These are phyloP conservation scores for Anethum foeniculum DNA, from an alignment of 140 eudicot species.

Conservation along the genomic window DNA sequence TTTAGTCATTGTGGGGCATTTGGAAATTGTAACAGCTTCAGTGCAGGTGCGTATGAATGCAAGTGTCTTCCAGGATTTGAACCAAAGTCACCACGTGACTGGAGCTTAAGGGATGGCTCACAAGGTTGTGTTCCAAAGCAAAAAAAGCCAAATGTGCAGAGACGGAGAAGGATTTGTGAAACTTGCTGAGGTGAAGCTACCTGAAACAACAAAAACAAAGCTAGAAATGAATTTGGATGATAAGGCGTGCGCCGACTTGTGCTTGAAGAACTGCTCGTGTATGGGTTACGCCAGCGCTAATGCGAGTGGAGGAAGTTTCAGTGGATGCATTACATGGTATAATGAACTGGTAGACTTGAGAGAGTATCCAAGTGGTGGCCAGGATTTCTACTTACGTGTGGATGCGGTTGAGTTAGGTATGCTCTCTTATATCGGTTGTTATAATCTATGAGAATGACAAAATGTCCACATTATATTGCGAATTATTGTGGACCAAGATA, in stretches of 20 bases:
- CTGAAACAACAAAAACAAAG: constrained; percentile 31
- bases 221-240: constrained; percentile 11
- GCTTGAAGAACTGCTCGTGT: constrained; percentile 34
- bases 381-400: constrained; percentile 31
- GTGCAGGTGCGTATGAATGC: constrained; percentile 21
- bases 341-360: constrained; percentile 35
- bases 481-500: neutral
- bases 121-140: constrained; percentile 31
- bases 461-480: neutral
- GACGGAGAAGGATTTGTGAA: constrained; percentile 39
- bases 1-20: constrained; percentile 33
- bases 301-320: constrained; percentile 20
- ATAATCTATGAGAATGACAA: neutral
- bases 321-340: constrained; percentile 32
- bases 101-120: constrained; percentile 21
- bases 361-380: constrained; percentile 23
- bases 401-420: constrained; percentile 33
- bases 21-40: constrained; percentile 21
- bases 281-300: constrained; percentile 31
- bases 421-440: neutral
- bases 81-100: constrained; percentile 26
- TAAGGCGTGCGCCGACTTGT: constrained; percentile 23
- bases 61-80: constrained; percentile 38
- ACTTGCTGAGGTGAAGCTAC: constrained; percentile 26
- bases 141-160: constrained; percentile 20